phyloP scores from a whole-genome alignment of 2,329 filamentous ascomycete genomes.

The Aureobasidium sp. region DNA sequence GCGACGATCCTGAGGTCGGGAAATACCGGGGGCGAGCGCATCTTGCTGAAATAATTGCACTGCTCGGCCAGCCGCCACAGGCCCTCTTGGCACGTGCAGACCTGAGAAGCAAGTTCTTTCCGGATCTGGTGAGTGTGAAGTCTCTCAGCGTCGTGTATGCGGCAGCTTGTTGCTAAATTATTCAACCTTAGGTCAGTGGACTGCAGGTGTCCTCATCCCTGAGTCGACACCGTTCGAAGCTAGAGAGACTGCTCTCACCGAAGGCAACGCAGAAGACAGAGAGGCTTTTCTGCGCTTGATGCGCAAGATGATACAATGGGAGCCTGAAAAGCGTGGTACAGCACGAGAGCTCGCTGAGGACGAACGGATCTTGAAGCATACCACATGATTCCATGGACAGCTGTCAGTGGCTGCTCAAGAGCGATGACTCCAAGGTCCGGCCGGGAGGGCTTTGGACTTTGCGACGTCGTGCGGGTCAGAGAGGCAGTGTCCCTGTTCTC shows the following conservation, averaged over 20 bases:
- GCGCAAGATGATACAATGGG: background rate
- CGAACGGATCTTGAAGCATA: background rate
- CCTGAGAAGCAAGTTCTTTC: constrained; percentile 17
- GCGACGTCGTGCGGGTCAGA: no score
- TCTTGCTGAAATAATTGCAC: background rate
- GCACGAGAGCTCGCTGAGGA: background rate
- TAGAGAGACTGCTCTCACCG: constrained; percentile 14
- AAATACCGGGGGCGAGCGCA: background rate
- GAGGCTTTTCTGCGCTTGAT: background rate
- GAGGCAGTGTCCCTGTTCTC: no score
- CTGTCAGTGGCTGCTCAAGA: no score
- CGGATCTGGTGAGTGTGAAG: constrained; percentile 5
- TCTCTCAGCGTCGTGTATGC: background rate
- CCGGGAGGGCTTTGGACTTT: no score
- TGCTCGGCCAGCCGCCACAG: background rate
- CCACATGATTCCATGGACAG: background rate
- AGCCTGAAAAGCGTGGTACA: background rate
- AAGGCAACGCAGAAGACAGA: background rate
- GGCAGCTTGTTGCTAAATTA: background rate
- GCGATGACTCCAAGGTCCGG: no score
- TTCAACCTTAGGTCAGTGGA: background rate
- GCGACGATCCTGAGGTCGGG: background rate
- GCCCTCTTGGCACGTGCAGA: constrained; percentile 10
- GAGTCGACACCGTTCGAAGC: background rate
- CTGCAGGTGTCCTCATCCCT: constrained; percentile 11